Base-by-base conservation (phyloP, 495 filamentous ascomycete species). In the Podospora pseudoanserina region DNA sequence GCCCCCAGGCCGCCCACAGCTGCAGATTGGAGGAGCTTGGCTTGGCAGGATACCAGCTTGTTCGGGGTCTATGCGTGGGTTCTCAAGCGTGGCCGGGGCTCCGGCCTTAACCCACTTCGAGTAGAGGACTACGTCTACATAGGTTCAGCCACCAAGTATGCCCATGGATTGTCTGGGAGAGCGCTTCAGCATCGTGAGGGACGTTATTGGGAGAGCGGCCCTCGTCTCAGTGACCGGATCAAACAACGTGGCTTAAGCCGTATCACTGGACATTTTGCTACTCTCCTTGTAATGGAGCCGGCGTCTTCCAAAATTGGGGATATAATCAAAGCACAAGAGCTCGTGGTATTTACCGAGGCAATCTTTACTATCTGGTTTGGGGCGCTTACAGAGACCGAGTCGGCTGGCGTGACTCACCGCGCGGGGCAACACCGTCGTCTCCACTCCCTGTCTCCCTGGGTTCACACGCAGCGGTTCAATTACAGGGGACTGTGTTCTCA, bases 171-270 rank as follows among this genome's bases (percentile, higher is more conserved):
- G 49, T 54, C 49, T 2, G 49, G 49, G 49, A 54, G 49, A 54
- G 49, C 49, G 49, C 49, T 9, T 54, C 49, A 54, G 49, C 49
- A 54, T 54, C 49, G 49, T 54, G 18, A 54, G 9, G 49, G 49
- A 18, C 20, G 20, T 23, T 23, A 23, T 23, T 1, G 1, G 20
- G 49, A 54, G 49, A 54, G 49, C 49, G 49, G 49, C 9, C 49
- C 49, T 54, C 9, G 49, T 9, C 49, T 54, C 49, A 54, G 18
- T 18, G 49, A 2, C 49, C 49, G 49, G 49, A 54, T 54, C 49
- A 54, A 54, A 54, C 49, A 54, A 54, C 49, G 49, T 54, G 49
- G 49, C 18, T 54, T 54, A 54, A 54, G 49, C 49, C 49, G 49
- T 54, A 54, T 18, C 49, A 54, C 49, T 54, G 49, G 49, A 18